These are phyloP conservation scores for Chlamydomonas sphaeroides DNA, from an alignment of 139 green algal species.

Conservation along the genomic window DNA sequence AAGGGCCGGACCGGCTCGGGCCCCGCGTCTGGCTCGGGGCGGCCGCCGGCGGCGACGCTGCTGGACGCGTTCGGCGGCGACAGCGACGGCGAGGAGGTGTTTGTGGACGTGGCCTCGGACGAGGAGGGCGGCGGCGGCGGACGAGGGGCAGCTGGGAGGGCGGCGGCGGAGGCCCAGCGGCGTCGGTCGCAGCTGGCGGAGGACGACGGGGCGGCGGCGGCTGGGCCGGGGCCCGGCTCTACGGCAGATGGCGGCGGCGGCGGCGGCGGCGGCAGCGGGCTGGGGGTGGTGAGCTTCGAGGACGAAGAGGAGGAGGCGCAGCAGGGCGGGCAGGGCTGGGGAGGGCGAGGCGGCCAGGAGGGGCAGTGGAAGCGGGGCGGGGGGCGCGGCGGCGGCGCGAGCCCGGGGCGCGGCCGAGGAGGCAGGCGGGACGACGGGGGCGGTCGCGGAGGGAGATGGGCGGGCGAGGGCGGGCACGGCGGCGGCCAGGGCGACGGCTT, in stretches of 20 bases:
- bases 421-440: too few relatives aligned
- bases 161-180: not conserved
- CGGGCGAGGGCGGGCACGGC: not conserved
- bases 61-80: constrained; percentile 19
- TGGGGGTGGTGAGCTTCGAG: constrained; percentile 13
- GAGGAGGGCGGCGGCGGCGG: not conserved
- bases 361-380: not conserved
- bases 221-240: not conserved
- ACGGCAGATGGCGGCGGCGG: not conserved
- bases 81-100: constrained; percentile 31
- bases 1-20: too few relatives aligned
- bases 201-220: not conserved
- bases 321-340: not conserved
- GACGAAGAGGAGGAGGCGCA: not conserved
- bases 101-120: constrained; percentile 10
- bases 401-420: not conserved
- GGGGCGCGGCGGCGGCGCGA: not conserved
- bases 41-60: not conserved
- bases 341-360: not conserved
- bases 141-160: not conserved
- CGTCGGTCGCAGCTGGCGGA: too few relatives aligned
- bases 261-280: not conserved
- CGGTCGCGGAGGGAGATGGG: too few relatives aligned
- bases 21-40: too few relatives aligned
- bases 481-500: too few relatives aligned